Percentiles rank a stretch among this genome's conserved stretches.
phyloP scores from a whole-genome alignment of 805 yeast genomes.

The Candida dajiaensis region DNA sequence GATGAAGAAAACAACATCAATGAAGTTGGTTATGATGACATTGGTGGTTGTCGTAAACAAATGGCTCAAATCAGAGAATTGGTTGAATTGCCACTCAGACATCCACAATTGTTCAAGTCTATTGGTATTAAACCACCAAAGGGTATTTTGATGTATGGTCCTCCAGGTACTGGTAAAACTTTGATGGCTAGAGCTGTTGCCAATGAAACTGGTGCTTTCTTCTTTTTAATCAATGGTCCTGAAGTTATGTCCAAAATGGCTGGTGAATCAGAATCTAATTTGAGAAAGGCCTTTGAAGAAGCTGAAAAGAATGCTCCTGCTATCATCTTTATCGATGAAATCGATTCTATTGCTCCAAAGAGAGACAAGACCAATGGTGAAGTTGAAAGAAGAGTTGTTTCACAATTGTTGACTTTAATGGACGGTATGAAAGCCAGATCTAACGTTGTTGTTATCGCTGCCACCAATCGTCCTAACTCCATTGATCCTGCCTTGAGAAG shows the following conservation, averaged over 20 bases:
- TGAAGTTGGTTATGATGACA: conserved; percentile 98
- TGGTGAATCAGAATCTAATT: conserved; percentile 95
- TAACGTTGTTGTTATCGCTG: conserved; percentile 96
- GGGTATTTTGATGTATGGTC: conserved; percentile 97
- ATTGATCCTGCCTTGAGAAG: conserved; percentile 78
- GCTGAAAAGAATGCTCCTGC: conserved; percentile 99
- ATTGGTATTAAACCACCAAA: conserved; percentile 99
- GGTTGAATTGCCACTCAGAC: conserved; percentile 96
- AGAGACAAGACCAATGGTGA: conserved; percentile 99
- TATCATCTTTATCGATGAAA: conserved; percentile 96
- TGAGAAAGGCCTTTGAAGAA: conserved; percentile 97
- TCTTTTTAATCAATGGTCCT: conserved; percentile 97
- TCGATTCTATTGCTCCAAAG: conserved; percentile 98
- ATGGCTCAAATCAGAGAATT: conserved; percentile 99
- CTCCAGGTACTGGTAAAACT: conserved; percentile 99
- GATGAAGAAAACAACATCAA: conserved; percentile 95
- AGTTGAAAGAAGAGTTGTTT: conserved; percentile 98
- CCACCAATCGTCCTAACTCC: conserved; percentile 76
- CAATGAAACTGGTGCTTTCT: conserved; percentile 98
- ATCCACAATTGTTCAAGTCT: conserved; percentile 95
- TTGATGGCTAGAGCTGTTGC: conserved; percentile 99
- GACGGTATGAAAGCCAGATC: conserved; percentile 99
- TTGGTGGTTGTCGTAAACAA: conserved; percentile 98
- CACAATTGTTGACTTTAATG: conserved; percentile 95
- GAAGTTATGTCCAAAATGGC: conserved; percentile 99